These are phyloP conservation scores for Trichosanthes cucumerina DNA, from an alignment of 306 rosid species.

Conservation along the genomic window DNA sequence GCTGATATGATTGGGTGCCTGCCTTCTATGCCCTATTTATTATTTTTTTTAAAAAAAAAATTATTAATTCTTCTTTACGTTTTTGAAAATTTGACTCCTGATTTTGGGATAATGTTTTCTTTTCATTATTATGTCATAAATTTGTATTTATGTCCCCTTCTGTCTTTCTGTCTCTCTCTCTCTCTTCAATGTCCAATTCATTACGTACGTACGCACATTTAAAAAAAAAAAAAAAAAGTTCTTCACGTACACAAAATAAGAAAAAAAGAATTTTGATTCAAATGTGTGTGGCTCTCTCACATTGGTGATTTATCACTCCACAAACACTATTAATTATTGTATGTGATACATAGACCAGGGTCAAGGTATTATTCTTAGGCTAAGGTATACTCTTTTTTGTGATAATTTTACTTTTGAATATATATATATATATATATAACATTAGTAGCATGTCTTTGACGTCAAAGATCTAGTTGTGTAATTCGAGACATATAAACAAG, in stretches of 20 bases:
- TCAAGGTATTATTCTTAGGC: no score
- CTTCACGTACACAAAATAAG: neutral
- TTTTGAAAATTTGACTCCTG: neutral
- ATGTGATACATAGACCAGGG: no score
- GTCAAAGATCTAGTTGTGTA: no score
- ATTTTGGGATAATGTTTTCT: neutral
- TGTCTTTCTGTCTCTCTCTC: neutral
- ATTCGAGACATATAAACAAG: no score
- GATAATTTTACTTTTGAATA: no score
- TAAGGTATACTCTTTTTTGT: no score
- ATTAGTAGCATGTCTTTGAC: no score
- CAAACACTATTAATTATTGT: no score
- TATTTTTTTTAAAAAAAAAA: neutral
- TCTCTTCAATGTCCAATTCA: neutral
- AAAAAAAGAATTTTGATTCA: neutral
- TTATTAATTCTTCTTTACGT: neutral
- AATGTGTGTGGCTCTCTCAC: neutral
- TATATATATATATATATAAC: no score
- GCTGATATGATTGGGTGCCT: constrained; percentile 10
- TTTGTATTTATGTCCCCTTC: neutral
- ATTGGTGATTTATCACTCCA: no score
- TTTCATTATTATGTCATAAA: neutral
- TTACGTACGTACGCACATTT: neutral
- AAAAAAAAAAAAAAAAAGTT: neutral
- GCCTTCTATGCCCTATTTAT: neutral